phyloP scores from a whole-genome alignment of 257 asterid genomes.

The Haberlea rhodopensis region DNA sequence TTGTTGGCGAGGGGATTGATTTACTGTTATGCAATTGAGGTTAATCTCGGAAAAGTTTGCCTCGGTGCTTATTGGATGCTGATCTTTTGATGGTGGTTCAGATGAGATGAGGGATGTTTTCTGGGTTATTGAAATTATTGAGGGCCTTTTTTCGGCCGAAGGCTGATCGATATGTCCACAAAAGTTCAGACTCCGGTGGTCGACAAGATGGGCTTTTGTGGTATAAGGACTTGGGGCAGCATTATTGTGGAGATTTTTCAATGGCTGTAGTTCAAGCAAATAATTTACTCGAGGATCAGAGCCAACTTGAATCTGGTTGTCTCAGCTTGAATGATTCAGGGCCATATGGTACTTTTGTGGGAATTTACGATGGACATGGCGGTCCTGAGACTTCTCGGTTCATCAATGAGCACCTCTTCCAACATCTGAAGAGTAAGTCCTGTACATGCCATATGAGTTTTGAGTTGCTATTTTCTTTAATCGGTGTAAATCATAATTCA shows the following conservation, averaged over 20 bases:
- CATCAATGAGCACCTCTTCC: constrained; percentile 69
- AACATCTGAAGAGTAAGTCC: constrained; percentile 67
- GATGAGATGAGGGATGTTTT: constrained; percentile 76
- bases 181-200: constrained; percentile 52
- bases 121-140: constrained; percentile 64
- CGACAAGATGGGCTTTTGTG: constrained; percentile 73
- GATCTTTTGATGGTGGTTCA: constrained; percentile 42
- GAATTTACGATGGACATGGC: constrained; percentile 89
- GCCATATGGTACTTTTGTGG: constrained; percentile 80
- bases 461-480: neutral
- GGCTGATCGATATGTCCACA: constrained; percentile 41
- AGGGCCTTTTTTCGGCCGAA: constrained; percentile 74
- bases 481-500: constrained; percentile 12
- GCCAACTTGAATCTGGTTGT: constrained; percentile 82
- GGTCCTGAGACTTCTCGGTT: constrained; percentile 84
- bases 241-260: constrained; percentile 74
- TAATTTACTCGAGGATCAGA: constrained; percentile 80
- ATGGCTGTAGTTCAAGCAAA: constrained; percentile 94
- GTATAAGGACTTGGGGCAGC: constrained; percentile 75
- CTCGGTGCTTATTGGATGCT: constrained; percentile 33
- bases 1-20: constrained; percentile 28
- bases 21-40: constrained; percentile 18
- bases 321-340: constrained; percentile 52
- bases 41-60: constrained; percentile 18
- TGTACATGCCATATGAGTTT: constrained; percentile 17